These are phyloP conservation scores for Xylariaceae sp. DNA, from an alignment of 2,329 filamentous ascomycete species.

Conservation along the genomic window DNA sequence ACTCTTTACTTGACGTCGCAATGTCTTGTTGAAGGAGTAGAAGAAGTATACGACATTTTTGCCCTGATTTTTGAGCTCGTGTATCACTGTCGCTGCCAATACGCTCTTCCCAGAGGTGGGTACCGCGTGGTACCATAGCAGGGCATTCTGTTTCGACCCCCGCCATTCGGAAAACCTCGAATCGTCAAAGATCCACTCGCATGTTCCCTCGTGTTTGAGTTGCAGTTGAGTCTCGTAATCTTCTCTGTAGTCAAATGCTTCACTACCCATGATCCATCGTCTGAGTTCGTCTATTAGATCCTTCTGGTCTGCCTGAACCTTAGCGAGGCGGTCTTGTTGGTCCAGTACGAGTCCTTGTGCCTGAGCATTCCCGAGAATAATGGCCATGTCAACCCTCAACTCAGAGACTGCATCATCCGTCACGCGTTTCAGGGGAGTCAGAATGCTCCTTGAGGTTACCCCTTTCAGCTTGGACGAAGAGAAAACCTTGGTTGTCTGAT, in stretches of 20 bases:
- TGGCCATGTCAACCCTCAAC: slow-evolving; percentile 8
- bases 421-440: slow-evolving; percentile 6
- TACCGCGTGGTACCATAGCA: slow-evolving; percentile 10
- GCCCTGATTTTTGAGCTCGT: slow-evolving; percentile 1
- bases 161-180: slow-evolving; percentile 6
- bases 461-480: slow-evolving; percentile 3
- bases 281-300: slow-evolving; percentile 3
- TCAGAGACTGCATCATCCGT: slow-evolving; percentile 6
- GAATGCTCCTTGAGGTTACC: slow-evolving; percentile 2
- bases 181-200: slow-evolving; percentile 5
- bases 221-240: slow-evolving; percentile 5
- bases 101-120: slow-evolving; percentile 13
- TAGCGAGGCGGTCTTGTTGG: slow-evolving; percentile 4
- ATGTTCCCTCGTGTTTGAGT: slow-evolving; percentile 5
- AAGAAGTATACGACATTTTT: slow-evolving; percentile 11
- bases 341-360: slow-evolving; percentile 2
- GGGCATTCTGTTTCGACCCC: slow-evolving; percentile 6
- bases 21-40: slow-evolving; percentile 7
- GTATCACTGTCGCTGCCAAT: slow-evolving; percentile 6
- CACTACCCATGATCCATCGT: slow-evolving; percentile 8
- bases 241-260: slow-evolving; percentile 4
- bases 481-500: slow-evolving; percentile 7
- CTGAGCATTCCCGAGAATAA: slow-evolving; percentile 9
- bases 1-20: slow-evolving; percentile 1
- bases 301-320: slow-evolving; percentile 3